phyloP scores from a whole-genome alignment of 2,329 filamentous ascomycete species.

The Orbilia quercus region DNA sequence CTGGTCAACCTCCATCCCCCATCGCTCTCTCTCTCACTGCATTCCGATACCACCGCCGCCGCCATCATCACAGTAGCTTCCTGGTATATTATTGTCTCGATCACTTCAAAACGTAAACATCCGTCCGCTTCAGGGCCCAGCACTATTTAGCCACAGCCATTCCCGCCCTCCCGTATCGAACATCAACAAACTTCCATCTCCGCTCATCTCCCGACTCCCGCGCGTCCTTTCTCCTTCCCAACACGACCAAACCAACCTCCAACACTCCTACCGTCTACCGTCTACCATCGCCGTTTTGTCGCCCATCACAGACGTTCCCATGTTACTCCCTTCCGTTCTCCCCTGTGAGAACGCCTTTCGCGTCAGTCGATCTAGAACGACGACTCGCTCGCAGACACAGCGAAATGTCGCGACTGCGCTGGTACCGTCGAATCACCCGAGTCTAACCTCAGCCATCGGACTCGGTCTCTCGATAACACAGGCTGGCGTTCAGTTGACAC shows the following conservation, averaged over 20 bases:
- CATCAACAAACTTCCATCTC: slow-evolving; percentile 27
- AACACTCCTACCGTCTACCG: background rate
- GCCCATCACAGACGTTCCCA: slow-evolving; percentile 26
- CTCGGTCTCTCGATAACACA: slow-evolving; percentile 44
- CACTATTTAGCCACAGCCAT: slow-evolving; percentile 20
- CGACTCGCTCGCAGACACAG: slow-evolving; percentile 51
- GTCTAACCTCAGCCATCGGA: slow-evolving; percentile 28
- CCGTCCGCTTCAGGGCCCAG: slow-evolving; percentile 3
- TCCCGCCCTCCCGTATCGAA: slow-evolving; percentile 11
- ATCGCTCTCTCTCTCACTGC: background rate
- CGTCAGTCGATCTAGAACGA: slow-evolving; percentile 53
- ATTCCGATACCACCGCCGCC: slow-evolving; percentile 2
- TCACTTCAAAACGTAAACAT: slow-evolving; percentile 8
- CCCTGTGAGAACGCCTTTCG: slow-evolving; percentile 56
- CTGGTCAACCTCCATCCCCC: background rate
- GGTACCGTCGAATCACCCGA: slow-evolving; percentile 29
- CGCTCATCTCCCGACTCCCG: background rate
- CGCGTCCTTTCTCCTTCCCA: slow-evolving; percentile 1
- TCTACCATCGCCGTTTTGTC: slow-evolving; percentile 53
- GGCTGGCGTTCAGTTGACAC: slow-evolving; percentile 26
- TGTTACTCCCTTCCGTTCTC: slow-evolving; percentile 56
- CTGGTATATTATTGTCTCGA: too few relatives aligned
- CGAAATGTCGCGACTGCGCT: slow-evolving; percentile 46
- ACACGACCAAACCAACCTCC: background rate
- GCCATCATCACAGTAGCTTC: too few relatives aligned